Evolutionary conservation across 1,284 basidiomycete species (phyloP), one percentile per base, ranked within the genome.

Genomic region (Rugosomyces carneus): DNA sequence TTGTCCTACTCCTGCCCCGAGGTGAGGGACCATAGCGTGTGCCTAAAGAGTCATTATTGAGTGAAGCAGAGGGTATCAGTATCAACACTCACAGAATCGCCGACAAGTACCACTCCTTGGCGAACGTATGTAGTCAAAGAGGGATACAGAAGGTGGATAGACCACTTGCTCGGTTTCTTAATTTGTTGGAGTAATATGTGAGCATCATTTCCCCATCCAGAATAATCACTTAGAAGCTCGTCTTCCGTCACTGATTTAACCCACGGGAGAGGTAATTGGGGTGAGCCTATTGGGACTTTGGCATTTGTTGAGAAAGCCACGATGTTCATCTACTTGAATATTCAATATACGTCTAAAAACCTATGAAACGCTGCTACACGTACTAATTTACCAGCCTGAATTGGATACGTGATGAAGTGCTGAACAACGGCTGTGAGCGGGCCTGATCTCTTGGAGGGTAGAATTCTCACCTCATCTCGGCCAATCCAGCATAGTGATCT

Each of bases 1-100:
- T 60, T 82, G 80, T 0, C 79, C 77, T 10, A 77, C 78, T 9
- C 80, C 80, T 0, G 78, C 72, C 1, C 80, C 79, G 13, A 81
- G 64, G 55, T 80, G 77, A 0, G 81, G 78, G n/a, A 72, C 58
- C 71, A 80, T 82, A 0, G 67, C 77, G 56, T 83, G 80, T 11
- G 76, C 76, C 75, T 75, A 36, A 23, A 16, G 36, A 21, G 21
- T 3, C 5, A 15, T 8, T 5, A 1, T 16, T 10, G 7, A 32
- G 11, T 21, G 20, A 19, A 26, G n/a, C n/a, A 34, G 1, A 34
- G 13, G 3, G 15, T 4, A 16, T n/a, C n/a, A n/a, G n/a, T n/a
- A n/a, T n/a, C n/a, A 8, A 13, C 18, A 60, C 72, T 45, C 51
- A 80, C 79, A 2, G 80, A 74, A 58, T 83, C 81, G 5, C 80